Evolutionary conservation across 2,329 filamentous ascomycete species (phyloP).

Genomic region (Podosphaera fusca): DNA sequence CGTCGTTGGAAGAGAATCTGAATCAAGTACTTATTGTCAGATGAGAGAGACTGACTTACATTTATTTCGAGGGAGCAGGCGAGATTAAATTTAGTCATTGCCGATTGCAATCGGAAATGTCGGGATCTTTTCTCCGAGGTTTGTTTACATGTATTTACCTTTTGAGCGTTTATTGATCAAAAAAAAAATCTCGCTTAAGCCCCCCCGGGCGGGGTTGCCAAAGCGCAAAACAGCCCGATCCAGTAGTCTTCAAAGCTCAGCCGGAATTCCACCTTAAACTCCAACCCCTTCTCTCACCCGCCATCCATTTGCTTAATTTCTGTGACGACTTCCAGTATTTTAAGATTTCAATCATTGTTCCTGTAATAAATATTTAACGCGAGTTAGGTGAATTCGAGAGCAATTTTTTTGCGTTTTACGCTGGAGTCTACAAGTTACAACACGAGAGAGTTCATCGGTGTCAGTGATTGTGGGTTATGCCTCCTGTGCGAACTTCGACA

Average conservation of each 20-base stretch:
- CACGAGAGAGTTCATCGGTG: background rate
- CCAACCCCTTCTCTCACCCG: background rate
- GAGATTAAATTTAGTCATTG: too few relatives aligned
- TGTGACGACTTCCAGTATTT: background rate
- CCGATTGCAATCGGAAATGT: background rate
- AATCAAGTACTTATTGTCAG: too few relatives aligned
- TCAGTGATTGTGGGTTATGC: slow-evolving; percentile 2
- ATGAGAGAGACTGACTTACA: too few relatives aligned
- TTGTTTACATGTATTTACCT: background rate
- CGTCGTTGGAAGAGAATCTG: too few relatives aligned
- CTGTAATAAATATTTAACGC: background rate
- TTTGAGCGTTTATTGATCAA: background rate
- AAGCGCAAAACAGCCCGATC: background rate
- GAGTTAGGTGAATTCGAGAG: background rate
- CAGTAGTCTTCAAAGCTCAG: background rate
- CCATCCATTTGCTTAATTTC: background rate
- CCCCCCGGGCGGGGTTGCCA: background rate
- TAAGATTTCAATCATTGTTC: background rate
- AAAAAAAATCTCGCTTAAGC: background rate
- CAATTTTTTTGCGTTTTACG: background rate
- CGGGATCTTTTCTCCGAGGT: background rate
- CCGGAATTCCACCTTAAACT: background rate
- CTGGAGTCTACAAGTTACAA: background rate
- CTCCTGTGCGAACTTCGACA: background rate
- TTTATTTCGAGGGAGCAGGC: too few relatives aligned